Evolutionary conservation across 768 basidiomycete genomes (phyloP).

Genomic region (Rhodotorula sphaerocarpa): DNA sequence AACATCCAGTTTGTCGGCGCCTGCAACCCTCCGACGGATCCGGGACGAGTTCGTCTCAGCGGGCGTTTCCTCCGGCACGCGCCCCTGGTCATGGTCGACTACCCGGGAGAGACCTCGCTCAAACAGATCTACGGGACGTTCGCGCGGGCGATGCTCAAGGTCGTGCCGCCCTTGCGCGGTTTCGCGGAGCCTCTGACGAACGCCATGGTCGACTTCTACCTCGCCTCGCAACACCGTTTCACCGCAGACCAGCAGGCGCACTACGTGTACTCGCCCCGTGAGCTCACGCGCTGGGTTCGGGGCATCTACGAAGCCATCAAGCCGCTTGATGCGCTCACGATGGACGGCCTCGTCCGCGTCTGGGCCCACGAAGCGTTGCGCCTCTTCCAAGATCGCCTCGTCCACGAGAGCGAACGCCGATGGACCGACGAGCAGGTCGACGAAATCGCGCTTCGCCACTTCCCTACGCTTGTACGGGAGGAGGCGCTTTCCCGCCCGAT

Average conservation of each 20-base stretch:
- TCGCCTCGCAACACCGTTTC: constrained; percentile 85
- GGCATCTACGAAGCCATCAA: constrained; percentile 95
- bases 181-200: constrained; percentile 91
- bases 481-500: constrained; percentile 85
- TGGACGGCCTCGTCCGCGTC: constrained; percentile 89
- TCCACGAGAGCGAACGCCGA: constrained; percentile 77
- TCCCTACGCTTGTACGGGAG: constrained; percentile 80
- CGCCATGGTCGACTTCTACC: constrained; percentile 94
- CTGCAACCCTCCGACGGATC: constrained; percentile 98
- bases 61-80: constrained; percentile 97
- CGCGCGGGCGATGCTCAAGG: constrained; percentile 89
- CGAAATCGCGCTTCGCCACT: constrained; percentile 69
- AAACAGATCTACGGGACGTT: constrained; percentile 99
- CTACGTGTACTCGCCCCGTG: constrained; percentile 97
- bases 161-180: constrained; percentile 81
- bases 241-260: constrained; percentile 96
- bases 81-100: constrained; percentile 97
- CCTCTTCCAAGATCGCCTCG: constrained; percentile 93
- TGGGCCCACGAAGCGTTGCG: constrained; percentile 98
- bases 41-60: constrained; percentile 94
- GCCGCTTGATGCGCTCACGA: constrained; percentile 82
- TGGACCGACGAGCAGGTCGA: constrained; percentile 97
- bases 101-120: constrained; percentile 90
- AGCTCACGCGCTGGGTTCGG: constrained; percentile 92
- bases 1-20: constrained; percentile 99